Evolutionary conservation across 768 basidiomycete species (phyloP).

Genomic region (Lactarius vividus): DNA sequence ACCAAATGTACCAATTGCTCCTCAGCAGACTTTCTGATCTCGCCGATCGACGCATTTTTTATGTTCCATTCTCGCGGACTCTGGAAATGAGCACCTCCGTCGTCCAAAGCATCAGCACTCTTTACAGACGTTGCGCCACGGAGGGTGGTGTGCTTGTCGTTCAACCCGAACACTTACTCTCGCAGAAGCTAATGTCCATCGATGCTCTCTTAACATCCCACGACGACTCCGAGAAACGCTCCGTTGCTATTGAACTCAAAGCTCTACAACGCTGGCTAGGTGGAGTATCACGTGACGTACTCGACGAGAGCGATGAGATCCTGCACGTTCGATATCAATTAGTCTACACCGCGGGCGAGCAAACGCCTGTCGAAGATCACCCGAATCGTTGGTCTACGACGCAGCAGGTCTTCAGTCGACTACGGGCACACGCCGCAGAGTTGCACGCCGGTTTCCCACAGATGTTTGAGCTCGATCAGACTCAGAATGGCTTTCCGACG

Average conservation of each 20-base stretch:
- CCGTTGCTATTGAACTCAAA: conserved; percentile 45
- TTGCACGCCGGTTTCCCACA: no score
- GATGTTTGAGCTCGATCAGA: no score
- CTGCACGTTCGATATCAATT: no score
- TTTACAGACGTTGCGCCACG: conserved; percentile 41
- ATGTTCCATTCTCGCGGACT: conserved; percentile 48
- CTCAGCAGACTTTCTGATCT: conserved; percentile 42
- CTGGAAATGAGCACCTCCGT: conserved; percentile 30
- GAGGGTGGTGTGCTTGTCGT: conserved; percentile 44
- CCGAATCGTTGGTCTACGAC: no score
- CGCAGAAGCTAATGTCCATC: conserved; percentile 46
- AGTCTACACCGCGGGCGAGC: no score
- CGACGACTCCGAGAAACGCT: conserved; percentile 28
- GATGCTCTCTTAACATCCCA: conserved; percentile 34
- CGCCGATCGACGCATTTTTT: conserved; percentile 45
- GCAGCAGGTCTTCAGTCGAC: no score
- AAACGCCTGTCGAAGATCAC: no score
- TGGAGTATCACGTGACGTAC: no score
- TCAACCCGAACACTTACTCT: conserved; percentile 56
- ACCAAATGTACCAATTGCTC: conserved; percentile 49
- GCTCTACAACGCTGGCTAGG: not conserved
- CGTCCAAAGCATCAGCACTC: conserved; percentile 28
- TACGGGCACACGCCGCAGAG: no score
- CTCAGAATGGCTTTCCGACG: no score
- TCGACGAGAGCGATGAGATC: no score